Conservation (phyloP, 306 rosid species). For the Aeschynomene evenia region DNA sequence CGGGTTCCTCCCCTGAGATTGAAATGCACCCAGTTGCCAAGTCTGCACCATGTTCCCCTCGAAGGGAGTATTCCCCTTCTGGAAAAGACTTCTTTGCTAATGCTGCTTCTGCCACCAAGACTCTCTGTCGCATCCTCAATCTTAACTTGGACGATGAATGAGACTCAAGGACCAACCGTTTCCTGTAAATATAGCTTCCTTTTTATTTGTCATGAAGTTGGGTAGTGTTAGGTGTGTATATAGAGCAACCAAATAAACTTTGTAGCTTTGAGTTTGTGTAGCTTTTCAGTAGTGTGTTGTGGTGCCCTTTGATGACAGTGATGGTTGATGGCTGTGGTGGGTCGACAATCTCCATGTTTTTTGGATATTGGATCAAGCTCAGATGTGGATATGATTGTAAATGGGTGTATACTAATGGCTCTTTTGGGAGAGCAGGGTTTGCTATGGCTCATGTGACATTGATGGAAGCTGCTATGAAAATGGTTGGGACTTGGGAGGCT, state of each 20-base stretch:
- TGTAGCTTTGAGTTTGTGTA: constrained; percentile 38
- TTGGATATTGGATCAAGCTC: constrained; percentile 15
- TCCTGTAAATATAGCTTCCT: constrained; percentile 53
- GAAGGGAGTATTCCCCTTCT: constrained; percentile 33
- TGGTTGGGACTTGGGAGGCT: constrained; percentile 32
- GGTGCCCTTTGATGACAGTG: constrained; percentile 17
- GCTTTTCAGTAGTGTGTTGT: constrained; percentile 36
- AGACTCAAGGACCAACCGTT: constrained; percentile 34
- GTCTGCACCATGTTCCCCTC: constrained; percentile 65
- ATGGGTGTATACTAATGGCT: constrained; percentile 28
- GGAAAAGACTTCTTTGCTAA: constrained; percentile 38
- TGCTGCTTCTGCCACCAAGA: constrained; percentile 62
- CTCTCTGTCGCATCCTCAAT: constrained; percentile 69
- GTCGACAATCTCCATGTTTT: constrained; percentile 31
- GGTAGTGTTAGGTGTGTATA: constrained; percentile 51
- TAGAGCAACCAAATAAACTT: constrained; percentile 52
- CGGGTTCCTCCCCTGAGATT: constrained; percentile 38
- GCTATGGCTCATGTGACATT: constrained; percentile 4
- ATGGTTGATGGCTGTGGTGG: constrained; percentile 37
- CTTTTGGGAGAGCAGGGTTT: constrained; percentile 22
- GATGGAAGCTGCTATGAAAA: constrained; percentile 27
- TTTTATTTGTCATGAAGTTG: constrained; percentile 6
- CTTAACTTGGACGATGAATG: constrained; percentile 55
- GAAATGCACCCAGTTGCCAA: constrained; percentile 47
- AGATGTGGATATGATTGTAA: constrained; percentile 18